phyloP scores from a whole-genome alignment of 805 yeast genomes.

The Candida ponderosae region DNA sequence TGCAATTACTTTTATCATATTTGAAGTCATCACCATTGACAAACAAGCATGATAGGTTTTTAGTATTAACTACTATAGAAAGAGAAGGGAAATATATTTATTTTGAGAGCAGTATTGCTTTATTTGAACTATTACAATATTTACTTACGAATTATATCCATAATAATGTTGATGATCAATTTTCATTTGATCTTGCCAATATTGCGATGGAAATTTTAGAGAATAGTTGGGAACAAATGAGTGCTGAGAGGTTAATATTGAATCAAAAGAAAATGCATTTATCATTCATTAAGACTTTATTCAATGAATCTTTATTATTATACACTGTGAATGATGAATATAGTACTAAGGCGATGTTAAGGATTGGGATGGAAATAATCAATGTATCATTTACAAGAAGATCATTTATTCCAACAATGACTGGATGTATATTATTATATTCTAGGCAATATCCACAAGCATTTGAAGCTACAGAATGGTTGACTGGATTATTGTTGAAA shows the following conservation, averaged over 20 bases:
- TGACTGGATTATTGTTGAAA: slow-evolving; percentile 38
- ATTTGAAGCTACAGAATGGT: slow-evolving; percentile 41
- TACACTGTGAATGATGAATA: slow-evolving; percentile 24
- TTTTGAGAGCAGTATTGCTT: slow-evolving; percentile 4
- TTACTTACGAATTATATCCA: slow-evolving; percentile 9
- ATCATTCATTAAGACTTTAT: slow-evolving; percentile 41
- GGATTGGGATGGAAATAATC: slow-evolving; percentile 37
- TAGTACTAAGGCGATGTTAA: slow-evolving; percentile 15
- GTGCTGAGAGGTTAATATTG: slow-evolving; percentile 51
- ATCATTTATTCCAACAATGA: slow-evolving; percentile 54
- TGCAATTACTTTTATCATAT: slow-evolving; percentile 15
- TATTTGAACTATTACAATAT: slow-evolving; percentile 10
- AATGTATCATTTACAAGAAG: slow-evolving; percentile 53
- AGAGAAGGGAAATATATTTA: background rate
- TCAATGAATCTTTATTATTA: slow-evolving; percentile 32
- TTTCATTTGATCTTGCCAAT: slow-evolving; percentile 11
- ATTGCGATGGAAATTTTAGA: slow-evolving; percentile 27
- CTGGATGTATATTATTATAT: slow-evolving; percentile 36
- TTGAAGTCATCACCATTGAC: slow-evolving; percentile 14
- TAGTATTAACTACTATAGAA: background rate
- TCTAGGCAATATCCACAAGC: slow-evolving; percentile 24
- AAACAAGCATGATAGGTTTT: background rate
- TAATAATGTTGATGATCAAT: no score
- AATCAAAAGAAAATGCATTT: slow-evolving; percentile 61
- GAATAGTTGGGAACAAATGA: slow-evolving; percentile 51